phyloP scores from a whole-genome alignment of 768 basidiomycete genomes.

The Amanita phalloides region DNA sequence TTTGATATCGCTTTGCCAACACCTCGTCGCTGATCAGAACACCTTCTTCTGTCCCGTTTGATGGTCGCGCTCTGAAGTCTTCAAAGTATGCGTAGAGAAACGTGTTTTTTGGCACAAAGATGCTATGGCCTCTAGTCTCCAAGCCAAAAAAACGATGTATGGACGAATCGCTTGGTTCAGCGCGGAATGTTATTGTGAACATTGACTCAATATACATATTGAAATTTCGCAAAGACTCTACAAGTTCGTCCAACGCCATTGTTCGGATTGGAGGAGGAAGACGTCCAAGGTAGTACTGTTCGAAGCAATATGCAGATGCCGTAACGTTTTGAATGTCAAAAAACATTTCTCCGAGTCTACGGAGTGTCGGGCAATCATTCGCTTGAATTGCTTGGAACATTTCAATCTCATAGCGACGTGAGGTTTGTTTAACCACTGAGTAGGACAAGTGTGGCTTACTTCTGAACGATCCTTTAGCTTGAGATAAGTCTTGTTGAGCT shows the following conservation, averaged over 20 bases:
- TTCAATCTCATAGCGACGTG: slow-evolving; percentile 6
- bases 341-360: slow-evolving; percentile 12
- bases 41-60: not conserved
- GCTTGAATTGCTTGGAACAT: slow-evolving; percentile 11
- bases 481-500: slow-evolving; percentile 8
- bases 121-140: not conserved
- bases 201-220: not conserved
- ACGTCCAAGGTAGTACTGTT: not conserved
- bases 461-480: slow-evolving; percentile 7
- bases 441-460: slow-evolving; percentile 4
- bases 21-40: not conserved
- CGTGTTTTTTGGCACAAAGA: not conserved
- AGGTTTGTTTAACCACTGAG: not conserved
- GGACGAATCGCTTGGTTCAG: not conserved
- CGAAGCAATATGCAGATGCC: slow-evolving; percentile 4
- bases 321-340: slow-evolving; percentile 12
- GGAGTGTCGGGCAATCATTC: not conserved
- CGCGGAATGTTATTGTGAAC: not conserved
- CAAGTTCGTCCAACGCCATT: slow-evolving; percentile 6
- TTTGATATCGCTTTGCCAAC: slow-evolving; percentile 9
- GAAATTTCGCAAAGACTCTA: slow-evolving; percentile 11
- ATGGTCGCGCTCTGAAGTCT: not conserved
- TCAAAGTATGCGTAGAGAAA: not conserved
- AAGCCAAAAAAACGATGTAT: not conserved
- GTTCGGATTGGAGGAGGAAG: not conserved